phyloP scores from a whole-genome alignment of 1,139 yeast species.

The Hemisphaericaspora xylofermentans region DNA sequence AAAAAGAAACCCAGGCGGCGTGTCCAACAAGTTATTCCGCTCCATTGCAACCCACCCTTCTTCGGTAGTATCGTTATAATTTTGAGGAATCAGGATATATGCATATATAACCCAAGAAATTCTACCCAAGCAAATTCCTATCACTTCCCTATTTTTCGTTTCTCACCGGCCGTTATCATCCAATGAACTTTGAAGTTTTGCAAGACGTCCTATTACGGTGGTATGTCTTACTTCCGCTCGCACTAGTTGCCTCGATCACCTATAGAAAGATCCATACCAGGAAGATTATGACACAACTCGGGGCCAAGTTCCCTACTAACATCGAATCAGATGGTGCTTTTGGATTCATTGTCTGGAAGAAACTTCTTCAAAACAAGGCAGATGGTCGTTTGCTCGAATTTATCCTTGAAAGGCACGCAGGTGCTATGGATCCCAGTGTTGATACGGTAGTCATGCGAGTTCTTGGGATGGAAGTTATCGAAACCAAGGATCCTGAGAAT shows the following conservation, averaged over 20 bases:
- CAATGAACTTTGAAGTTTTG: neutral
- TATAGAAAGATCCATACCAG: constrained; percentile 3
- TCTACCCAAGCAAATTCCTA: too few species aligned
- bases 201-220: neutral
- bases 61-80: too few species aligned
- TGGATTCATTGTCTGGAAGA: constrained; percentile 23
- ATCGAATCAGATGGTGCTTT: constrained; percentile 16
- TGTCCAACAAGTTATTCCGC: too few species aligned
- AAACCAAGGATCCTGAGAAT: constrained; percentile 32
- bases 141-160: too few species aligned
- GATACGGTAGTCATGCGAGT: constrained; percentile 21
- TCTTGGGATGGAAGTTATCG: constrained; percentile 20
- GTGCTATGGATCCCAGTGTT: constrained; percentile 7
- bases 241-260: neutral
- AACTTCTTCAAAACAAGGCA: constrained; percentile 16
- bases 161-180: neutral
- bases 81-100: too few species aligned
- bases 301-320: constrained; percentile 18
- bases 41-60: too few species aligned
- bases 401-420: constrained; percentile 16
- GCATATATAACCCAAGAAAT: too few species aligned
- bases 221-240: neutral
- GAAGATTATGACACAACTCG: constrained; percentile 16
- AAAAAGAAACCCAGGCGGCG: too few species aligned
- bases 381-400: constrained; percentile 27